Base-by-base conservation (phyloP, 768 basidiomycete species). In the Russula abietina region DNA sequence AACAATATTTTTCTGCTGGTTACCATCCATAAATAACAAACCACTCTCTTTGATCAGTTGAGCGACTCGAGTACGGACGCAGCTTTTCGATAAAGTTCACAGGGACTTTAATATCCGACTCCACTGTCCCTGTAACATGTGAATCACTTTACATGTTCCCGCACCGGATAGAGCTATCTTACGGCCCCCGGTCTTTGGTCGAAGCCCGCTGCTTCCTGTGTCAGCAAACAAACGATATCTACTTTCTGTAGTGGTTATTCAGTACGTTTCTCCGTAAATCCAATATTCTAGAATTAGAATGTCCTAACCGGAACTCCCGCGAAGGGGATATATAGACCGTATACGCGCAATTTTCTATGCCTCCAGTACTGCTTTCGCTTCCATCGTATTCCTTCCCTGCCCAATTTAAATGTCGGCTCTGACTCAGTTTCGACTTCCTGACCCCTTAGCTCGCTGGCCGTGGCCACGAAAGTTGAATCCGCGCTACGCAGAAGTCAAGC, bases 401-500 rank as follows among this genome's bases (percentile, higher is more conserved):
- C 12, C 12, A 41, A 19, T 19, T 16, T 0, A 14, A 6, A 55
- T 55, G 59, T 24, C 59, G 7, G 19, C 28, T 32, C 46, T 4
- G 14, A 10, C 53, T n/a, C 49, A 61, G 50, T 65, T 74, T 54
- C 65, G 68, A 52, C 70, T 80, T 39, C 79, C 80, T 10, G 72
- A 77, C 30, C 76, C 75, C 9, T 70, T 82, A 46, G 62, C 62
- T 17, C 68, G 68, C 14, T 82, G 80, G 80, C 78, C 79, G 4
- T 81, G 77, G 78, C 69, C 66, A 6, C 75, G 80, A 5, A 59
- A 46, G 38, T 64, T 80, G 46, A 81, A 79, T 61, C 72, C 75
- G 0, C 65, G 74, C 62, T 80, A 78, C 50, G 61, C 60, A 10
- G 68, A 71, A 38, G 70, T 70, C 59, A 76, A 76, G 54, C 66